Conservation (phyloP, 2,329 filamentous ascomycete genomes). For the Colletotrichum euphorbiae region DNA sequence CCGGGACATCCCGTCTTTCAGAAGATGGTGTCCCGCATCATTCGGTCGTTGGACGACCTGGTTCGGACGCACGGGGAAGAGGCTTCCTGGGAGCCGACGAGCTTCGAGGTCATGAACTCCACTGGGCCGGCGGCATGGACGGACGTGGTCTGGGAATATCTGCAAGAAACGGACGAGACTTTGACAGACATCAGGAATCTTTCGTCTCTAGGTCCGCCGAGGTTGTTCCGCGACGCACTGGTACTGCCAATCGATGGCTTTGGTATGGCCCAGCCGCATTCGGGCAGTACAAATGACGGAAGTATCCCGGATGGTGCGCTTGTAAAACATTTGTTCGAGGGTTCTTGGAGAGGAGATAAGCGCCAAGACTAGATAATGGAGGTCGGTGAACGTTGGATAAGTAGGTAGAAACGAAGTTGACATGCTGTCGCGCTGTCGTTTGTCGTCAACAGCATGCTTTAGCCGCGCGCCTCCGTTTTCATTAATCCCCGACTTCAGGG, state of each 20-base stretch:
- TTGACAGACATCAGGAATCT: constrained; percentile 29
- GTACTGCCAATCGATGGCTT: constrained; percentile 46
- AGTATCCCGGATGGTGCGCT: constrained; percentile 43
- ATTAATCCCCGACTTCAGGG: neutral
- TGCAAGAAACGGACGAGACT: constrained; percentile 42
- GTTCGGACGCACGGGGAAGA: neutral
- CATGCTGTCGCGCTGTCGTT: neutral
- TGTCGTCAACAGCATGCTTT: constrained; percentile 20
- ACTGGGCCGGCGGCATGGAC: constrained; percentile 50
- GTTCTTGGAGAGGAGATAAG: constrained; percentile 13
- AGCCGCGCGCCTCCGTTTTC: constrained; percentile 26
- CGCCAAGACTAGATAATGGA: neutral
- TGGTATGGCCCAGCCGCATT: constrained; percentile 46
- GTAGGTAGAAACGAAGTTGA: too few species aligned
- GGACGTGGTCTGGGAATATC: constrained; percentile 46
- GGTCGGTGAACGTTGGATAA: neutral
- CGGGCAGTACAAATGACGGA: constrained; percentile 46
- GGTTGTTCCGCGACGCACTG: constrained; percentile 41
- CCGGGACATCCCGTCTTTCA: constrained; percentile 46
- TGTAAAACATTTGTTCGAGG: constrained; percentile 44
- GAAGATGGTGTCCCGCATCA: constrained; percentile 43
- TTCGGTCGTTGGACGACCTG: constrained; percentile 42
- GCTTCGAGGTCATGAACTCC: constrained; percentile 47
- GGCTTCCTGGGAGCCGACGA: constrained; percentile 38
- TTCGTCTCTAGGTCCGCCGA: constrained; percentile 36